phyloP scores from a whole-genome alignment of 345 rosid genomes.

The Garcia nutans region DNA sequence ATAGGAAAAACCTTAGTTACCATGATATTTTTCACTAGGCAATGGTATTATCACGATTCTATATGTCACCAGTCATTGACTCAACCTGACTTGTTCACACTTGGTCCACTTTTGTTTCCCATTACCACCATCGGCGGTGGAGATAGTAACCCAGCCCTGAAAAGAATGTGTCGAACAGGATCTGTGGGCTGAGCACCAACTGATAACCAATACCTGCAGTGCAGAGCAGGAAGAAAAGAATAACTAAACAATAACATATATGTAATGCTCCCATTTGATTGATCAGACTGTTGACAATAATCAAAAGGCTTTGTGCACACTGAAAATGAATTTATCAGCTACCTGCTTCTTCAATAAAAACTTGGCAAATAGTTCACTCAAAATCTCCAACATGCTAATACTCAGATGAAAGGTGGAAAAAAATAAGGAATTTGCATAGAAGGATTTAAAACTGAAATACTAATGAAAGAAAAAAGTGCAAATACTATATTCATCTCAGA shows the following conservation, averaged over 20 bases:
- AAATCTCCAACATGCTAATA: background rate
- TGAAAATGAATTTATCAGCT: background rate
- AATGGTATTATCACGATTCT: background rate
- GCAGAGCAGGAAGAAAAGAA: background rate
- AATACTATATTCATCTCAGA: background rate
- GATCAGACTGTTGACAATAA: background rate
- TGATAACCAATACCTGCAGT: conserved; percentile 82
- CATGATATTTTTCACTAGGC: background rate
- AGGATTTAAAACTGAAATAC: background rate
- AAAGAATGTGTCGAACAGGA: conserved; percentile 70
- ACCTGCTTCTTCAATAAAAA: background rate
- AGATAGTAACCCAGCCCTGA: conserved; percentile 82
- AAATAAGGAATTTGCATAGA: background rate
- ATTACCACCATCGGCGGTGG: conserved; percentile 88
- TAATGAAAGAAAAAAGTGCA: background rate
- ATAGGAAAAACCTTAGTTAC: background rate
- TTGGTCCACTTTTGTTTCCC: conserved; percentile 75
- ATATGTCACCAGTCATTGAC: conserved; percentile 54
- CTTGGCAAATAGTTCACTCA: background rate
- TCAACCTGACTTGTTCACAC: conserved; percentile 59
- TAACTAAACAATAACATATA: background rate
- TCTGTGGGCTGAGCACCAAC: conserved; percentile 97
- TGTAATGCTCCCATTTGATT: background rate
- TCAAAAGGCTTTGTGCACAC: background rate
- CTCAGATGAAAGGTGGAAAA: background rate